phyloP scores from a whole-genome alignment of 169 alveolate species.

The Plasmodium billcollinsi region DNA sequence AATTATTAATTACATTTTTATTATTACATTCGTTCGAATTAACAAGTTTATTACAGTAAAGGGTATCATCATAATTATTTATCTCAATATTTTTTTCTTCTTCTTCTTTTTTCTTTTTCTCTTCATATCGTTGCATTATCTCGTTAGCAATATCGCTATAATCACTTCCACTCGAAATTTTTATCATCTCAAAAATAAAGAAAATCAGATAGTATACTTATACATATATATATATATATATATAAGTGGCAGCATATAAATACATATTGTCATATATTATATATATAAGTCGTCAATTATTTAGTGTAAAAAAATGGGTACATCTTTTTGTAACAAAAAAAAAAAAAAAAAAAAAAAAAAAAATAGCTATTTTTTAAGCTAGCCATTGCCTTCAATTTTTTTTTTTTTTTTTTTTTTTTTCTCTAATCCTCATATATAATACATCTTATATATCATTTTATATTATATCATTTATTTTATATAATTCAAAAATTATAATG shows the following conservation, averaged over 20 bases:
- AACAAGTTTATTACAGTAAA: neutral
- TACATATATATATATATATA: neutral
- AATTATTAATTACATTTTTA: neutral
- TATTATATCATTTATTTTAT: no score
- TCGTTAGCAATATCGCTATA: slow-evolving; percentile 60
- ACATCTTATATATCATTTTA: no score
- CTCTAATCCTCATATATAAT: no score
- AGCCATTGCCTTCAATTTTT: no score
- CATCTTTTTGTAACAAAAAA: no score
- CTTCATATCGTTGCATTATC: slow-evolving; percentile 25
- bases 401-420: no score
- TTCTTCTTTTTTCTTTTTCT: neutral
- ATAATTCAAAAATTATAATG: no score
- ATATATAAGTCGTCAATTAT: no score
- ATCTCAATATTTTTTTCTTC: neutral
- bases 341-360: no score
- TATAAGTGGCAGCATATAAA: neutral
- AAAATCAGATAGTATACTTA: neutral
- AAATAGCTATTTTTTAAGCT: no score
- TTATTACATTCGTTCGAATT: neutral
- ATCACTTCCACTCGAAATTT: slow-evolving; percentile 22
- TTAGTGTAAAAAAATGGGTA: no score
- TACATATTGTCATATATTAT: no score
- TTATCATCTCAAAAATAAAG: neutral
- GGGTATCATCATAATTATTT: slow-evolving; percentile 6